phyloP scores from a whole-genome alignment of 495 filamentous ascomycete genomes.

The Xylaria telfairii region DNA sequence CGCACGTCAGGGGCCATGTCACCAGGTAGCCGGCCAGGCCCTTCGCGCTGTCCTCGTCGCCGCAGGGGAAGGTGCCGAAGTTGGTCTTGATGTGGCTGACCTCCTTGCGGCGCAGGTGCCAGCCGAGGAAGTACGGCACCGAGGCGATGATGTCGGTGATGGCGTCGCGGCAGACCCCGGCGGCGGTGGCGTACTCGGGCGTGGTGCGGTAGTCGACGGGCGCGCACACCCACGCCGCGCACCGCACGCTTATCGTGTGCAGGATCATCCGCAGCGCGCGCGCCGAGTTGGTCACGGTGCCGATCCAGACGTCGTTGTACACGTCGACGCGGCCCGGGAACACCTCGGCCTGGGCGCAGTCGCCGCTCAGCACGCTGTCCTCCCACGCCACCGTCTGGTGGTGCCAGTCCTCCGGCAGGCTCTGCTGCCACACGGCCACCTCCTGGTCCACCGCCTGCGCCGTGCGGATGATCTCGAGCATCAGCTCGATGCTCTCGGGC shows the following conservation, averaged over 20 bases:
- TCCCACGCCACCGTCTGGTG: conserved; percentile 54
- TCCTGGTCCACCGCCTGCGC: conserved; percentile 52
- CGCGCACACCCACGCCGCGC: conserved; percentile 57
- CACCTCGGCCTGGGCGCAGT: conserved; percentile 50
- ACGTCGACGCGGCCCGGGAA: conserved; percentile 59
- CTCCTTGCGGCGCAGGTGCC: conserved; percentile 41
- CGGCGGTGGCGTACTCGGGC: conserved; percentile 55
- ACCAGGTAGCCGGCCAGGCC: conserved; percentile 53
- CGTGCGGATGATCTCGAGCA: conserved; percentile 49
- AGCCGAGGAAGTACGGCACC: conserved; percentile 60
- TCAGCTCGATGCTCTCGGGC: conserved; percentile 45
- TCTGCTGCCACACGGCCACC: conserved; percentile 49
- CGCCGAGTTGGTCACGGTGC: conserved; percentile 54
- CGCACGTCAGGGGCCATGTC: conserved; percentile 50
- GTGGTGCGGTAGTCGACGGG: conserved; percentile 61
- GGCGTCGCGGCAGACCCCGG: conserved; percentile 46
- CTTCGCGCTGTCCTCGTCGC: conserved; percentile 45
- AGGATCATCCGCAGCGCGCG: conserved; percentile 54
- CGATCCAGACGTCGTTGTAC: conserved; percentile 58
- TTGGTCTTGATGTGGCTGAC: conserved; percentile 19
- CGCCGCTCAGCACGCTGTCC: conserved; percentile 43
- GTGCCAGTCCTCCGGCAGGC: conserved; percentile 47
- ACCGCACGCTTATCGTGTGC: conserved; percentile 51
- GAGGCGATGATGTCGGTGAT: conserved; percentile 58
- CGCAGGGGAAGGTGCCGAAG: conserved; percentile 43